Base-by-base conservation (phyloP, 2,329 filamentous ascomycete species). In the Hypoxylon sp. region DNA sequence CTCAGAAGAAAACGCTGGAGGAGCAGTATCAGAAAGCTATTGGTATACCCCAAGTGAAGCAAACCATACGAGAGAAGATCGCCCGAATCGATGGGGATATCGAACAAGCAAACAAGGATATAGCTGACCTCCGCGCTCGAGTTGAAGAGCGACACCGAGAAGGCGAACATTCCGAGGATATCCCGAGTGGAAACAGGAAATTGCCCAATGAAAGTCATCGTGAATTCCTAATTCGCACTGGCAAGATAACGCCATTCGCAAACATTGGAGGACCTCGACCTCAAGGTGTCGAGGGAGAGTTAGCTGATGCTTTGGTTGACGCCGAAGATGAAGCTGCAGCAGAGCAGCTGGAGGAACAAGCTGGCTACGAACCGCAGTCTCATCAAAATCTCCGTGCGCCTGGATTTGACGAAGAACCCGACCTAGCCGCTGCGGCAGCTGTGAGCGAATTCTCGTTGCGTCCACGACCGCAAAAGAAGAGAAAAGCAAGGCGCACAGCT, bases 241-340 rank as follows among this genome's bases (percentile, higher is more conserved):
- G 96, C 68, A 98, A 98, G 81, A 98, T 99, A 73, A 99, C 96
- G 0, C 96, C 96, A 0, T 99, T 99, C 76, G 92, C 94, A 6
- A 92, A 91, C 70, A 87, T 97, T 73, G 89, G 89, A 26, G 86
- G 88, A 13, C 85, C 88, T n/a, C 82, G 90, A 1, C 85, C 85
- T 3, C 83, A 88, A 29, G 88, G 87, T 2, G 85, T 90, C 2
- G 85, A 90, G 48, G 91, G 91, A 1, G 91, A 90, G 66, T 83
- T 97, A 14, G 91, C 92, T 10, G 90, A 94, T 75, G 91, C 91
- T 1, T 87, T 97, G 65, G 83, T 94, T 13, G 93, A 97, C 77
- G 94, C 92, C 0, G 94, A 97, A 76, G 91, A 94, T 63, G 92
- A 92, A 86, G 81, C 89, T 24, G 83, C 83, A 10, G 82, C 84